These are phyloP conservation scores for Elongisporangium senticosum DNA, from an alignment of 352 stramenopile genomes.

Conservation along the genomic window DNA sequence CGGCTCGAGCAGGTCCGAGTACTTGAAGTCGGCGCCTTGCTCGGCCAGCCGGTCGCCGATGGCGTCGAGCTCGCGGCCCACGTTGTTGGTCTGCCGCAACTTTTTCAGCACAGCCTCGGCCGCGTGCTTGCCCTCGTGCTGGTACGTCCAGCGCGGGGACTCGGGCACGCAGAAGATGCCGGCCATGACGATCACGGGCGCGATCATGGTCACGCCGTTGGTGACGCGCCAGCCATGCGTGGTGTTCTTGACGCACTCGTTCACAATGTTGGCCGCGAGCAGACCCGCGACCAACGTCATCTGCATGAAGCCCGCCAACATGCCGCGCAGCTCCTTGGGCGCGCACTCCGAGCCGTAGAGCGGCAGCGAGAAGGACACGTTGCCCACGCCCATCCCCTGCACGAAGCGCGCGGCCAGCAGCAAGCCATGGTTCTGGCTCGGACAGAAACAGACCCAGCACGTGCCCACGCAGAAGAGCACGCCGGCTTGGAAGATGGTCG, in stretches of 20 bases:
- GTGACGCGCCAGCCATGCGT: constrained; percentile 26
- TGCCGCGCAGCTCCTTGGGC: constrained; percentile 6
- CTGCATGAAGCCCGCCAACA: constrained; percentile 22
- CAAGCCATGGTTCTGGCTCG: constrained; percentile 11
- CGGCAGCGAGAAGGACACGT: constrained; percentile 21
- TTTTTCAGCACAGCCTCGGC: constrained; percentile 27
- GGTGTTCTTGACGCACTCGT: constrained; percentile 18
- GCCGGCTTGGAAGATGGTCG: constrained; percentile 24
- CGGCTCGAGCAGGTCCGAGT: too few species aligned
- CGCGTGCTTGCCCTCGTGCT: constrained; percentile 16
- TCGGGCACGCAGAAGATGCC: constrained; percentile 24
- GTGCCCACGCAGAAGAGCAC: constrained; percentile 33
- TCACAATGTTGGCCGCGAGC: constrained; percentile 23
- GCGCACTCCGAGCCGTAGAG: constrained; percentile 17
- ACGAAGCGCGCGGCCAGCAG: constrained; percentile 25
- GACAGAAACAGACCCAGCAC: constrained; percentile 22
- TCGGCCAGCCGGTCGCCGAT: constrained; percentile 41
- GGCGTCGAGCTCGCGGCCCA: constrained; percentile 30
- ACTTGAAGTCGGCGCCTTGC: too few species aligned
- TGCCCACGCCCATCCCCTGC: constrained; percentile 29
- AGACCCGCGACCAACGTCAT: constrained; percentile 13
- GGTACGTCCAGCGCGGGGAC: constrained; percentile 23
- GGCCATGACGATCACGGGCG: constrained; percentile 28
- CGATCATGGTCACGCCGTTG: constrained; percentile 27
- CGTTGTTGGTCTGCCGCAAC: constrained; percentile 27